phyloP scores from a whole-genome alignment of 2,329 filamentous ascomycete genomes.

The Aspergillus ochraceoroseus region DNA sequence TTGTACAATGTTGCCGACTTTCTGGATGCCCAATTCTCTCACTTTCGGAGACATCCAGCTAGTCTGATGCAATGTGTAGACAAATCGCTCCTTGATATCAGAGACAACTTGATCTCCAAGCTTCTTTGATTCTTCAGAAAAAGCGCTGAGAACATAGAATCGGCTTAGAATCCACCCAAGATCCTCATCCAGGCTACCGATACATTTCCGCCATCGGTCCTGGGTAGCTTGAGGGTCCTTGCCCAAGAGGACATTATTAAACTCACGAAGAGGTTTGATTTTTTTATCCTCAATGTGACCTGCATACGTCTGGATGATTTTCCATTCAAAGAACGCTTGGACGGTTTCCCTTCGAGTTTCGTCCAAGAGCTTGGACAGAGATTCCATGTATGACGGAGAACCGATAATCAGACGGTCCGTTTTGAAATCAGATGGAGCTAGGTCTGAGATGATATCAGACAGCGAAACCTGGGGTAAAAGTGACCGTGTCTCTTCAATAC shows the following conservation, averaged over 20 bases:
- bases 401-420: conserved; percentile 54
- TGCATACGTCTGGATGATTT: conserved; percentile 53
- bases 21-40: conserved; percentile 56
- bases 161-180: conserved; percentile 65
- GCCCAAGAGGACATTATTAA: conserved; percentile 58
- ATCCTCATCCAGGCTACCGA: conserved; percentile 53
- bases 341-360: conserved; percentile 53
- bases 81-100: conserved; percentile 64
- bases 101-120: conserved; percentile 66
- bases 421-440: conserved; percentile 51
- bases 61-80: conserved; percentile 54
- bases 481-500: conserved; percentile 51
- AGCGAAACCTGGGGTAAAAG: conserved; percentile 56
- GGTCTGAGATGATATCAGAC: conserved; percentile 48
- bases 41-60: conserved; percentile 63
- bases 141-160: conserved; percentile 65
- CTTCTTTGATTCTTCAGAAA: conserved; percentile 61
- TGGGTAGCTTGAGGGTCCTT: conserved; percentile 58
- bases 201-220: conserved; percentile 64
- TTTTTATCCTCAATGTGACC: conserved; percentile 55
- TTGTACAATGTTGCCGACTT: conserved; percentile 62
- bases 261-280: conserved; percentile 55
- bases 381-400: conserved; percentile 57
- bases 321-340: conserved; percentile 62
- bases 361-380: conserved; percentile 53